Percentiles rank a stretch among this genome's conserved stretches.
Evolutionary conservation across 202 grass and related monocot species (phyloP).

Genomic region (Bolboschoenoplectus hybrid): DNA sequence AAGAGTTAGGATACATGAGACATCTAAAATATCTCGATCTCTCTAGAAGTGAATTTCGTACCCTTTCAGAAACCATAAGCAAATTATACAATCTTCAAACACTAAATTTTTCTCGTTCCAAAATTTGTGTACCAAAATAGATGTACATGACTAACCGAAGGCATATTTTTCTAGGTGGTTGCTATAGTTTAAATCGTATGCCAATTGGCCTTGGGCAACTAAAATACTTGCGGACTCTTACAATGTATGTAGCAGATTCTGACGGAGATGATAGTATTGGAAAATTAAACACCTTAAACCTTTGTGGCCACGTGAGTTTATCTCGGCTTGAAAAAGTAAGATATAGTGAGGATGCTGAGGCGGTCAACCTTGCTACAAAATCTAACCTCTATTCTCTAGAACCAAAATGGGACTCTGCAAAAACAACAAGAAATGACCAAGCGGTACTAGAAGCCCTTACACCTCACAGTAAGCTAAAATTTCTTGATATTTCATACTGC

Average conservation of each 20-base stretch:
- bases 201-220: conserved; percentile 41
- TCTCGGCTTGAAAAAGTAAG: conserved; percentile 22
- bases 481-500: not conserved
- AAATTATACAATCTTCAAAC: conserved; percentile 39
- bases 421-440: conserved; percentile 14
- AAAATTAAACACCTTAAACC: conserved; percentile 36
- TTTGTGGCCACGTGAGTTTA: conserved; percentile 34
- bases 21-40: conserved; percentile 43
- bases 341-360: not conserved
- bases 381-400: not conserved
- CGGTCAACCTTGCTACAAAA: not conserved
- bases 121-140: not conserved
- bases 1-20: not conserved
- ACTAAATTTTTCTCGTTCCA: not conserved
- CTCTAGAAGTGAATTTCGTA: too few species aligned
- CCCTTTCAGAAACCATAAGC: too few species aligned
- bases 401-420: conserved; percentile 25
- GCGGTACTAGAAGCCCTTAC: conserved; percentile 38
- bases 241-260: conserved; percentile 35
- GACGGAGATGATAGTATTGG: not conserved
- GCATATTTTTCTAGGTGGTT: conserved; percentile 40
- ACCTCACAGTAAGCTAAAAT: conserved; percentile 1
- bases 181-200: conserved; percentile 15
- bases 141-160: conserved; percentile 44
- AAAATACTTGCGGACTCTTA: conserved; percentile 47